A percentile compares a stretch with the other conserved stretches of the same genome.
Conservation (phyloP, 768 basidiomycete genomes). For the Tricholoma terreum region DNA sequence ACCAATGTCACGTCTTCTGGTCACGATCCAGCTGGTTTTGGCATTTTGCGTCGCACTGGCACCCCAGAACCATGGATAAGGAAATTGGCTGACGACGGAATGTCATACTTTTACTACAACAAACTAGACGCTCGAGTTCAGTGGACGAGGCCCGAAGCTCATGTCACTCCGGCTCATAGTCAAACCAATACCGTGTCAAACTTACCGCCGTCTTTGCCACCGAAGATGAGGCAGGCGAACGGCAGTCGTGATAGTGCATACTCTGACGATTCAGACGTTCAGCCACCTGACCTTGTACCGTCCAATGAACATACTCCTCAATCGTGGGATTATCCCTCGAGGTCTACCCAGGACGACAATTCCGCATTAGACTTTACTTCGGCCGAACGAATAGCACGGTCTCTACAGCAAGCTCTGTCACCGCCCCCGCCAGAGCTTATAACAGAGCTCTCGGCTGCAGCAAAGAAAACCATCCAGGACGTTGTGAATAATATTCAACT, state of each 20-base stretch:
- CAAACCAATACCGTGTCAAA: slow-evolving; percentile 11
- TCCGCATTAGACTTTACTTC: slow-evolving; percentile 52
- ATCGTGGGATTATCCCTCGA: slow-evolving; percentile 9
- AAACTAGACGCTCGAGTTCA: slow-evolving; percentile 61
- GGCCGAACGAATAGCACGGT: slow-evolving; percentile 64
- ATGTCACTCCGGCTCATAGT: slow-evolving; percentile 5
- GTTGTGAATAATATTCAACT: slow-evolving; percentile 60
- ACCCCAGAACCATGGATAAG: slow-evolving; percentile 83
- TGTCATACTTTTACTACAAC: slow-evolving; percentile 79
- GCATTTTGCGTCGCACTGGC: slow-evolving; percentile 52
- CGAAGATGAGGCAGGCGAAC: slow-evolving; percentile 30
- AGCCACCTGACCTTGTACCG: slow-evolving; percentile 41
- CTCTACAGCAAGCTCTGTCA: slow-evolving; percentile 57
- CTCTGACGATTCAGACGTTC: slow-evolving; percentile 78
- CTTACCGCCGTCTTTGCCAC: slow-evolving; percentile 19
- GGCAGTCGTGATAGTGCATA: slow-evolving; percentile 58
- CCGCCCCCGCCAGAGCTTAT: slow-evolving; percentile 57
- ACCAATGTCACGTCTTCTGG: slow-evolving; percentile 34
- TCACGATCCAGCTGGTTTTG: slow-evolving; percentile 53
- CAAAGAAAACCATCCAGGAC: slow-evolving; percentile 57
- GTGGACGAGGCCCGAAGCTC: slow-evolving; percentile 62
- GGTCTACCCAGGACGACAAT: slow-evolving; percentile 15
- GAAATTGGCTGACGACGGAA: slow-evolving; percentile 77
- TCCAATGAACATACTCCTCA: slow-evolving; percentile 24
- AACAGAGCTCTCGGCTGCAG: slow-evolving; percentile 57